phyloP scores from a whole-genome alignment of 78 protist species.

The Pigoraptor vietnamica region DNA sequence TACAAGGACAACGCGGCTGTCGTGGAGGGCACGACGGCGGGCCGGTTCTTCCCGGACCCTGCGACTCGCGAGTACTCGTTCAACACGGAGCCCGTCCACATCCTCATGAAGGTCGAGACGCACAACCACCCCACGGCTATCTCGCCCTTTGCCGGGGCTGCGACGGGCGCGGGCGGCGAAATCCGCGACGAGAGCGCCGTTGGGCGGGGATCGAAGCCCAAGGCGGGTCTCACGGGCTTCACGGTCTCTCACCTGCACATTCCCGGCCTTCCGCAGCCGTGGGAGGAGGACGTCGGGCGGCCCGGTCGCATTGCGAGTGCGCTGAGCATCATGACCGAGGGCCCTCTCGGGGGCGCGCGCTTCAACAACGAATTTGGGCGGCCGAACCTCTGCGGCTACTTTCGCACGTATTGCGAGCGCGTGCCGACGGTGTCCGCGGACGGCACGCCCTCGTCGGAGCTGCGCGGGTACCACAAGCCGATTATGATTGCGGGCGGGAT shows the following conservation, averaged over 20 bases:
- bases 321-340: conserved; percentile 77
- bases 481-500: conserved; percentile 93
- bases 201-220: conserved; percentile 73
- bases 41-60: neutral
- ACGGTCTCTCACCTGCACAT: conserved; percentile 66
- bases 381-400: conserved; percentile 77
- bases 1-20: conserved; percentile 87
- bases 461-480: conserved; percentile 76
- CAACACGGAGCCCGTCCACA: conserved; percentile 21
- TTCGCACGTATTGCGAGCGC: conserved; percentile 47
- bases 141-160: conserved; percentile 89
- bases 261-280: conserved; percentile 71
- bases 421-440: neutral
- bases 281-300: conserved; percentile 53
- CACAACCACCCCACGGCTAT: conserved; percentile 92
- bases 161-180: conserved; percentile 76
- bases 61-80: neutral
- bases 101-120: conserved; percentile 89
- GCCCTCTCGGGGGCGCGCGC: conserved; percentile 79
- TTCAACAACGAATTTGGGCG: conserved; percentile 89
- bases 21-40: conserved; percentile 22
- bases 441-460: conserved; percentile 8
- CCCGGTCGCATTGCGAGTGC: conserved; percentile 51
- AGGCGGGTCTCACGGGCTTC: conserved; percentile 81
- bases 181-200: conserved; percentile 83